These are phyloP conservation scores for Coffea canephora DNA, from an alignment of 257 asterid genomes.

Conservation along the genomic window DNA sequence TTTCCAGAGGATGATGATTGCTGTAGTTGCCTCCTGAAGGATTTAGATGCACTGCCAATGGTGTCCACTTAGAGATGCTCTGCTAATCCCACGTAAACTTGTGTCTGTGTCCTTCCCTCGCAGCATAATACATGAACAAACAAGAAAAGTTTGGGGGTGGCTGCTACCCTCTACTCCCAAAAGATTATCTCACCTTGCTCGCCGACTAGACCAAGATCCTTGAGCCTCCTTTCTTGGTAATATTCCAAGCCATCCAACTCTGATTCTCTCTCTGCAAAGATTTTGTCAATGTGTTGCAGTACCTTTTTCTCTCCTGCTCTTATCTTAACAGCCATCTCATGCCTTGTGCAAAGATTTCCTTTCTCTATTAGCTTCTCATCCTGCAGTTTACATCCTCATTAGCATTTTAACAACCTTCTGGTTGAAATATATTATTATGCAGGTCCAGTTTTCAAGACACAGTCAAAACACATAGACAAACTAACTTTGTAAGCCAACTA, in stretches of 20 bases:
- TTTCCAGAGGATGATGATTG: neutral
- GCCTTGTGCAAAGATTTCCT: slow-evolving; percentile 65
- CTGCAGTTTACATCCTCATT: slow-evolving; percentile 36
- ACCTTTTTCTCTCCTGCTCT: slow-evolving; percentile 89
- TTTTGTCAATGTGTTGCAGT: slow-evolving; percentile 65
- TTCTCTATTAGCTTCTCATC: slow-evolving; percentile 70
- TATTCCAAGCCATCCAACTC: slow-evolving; percentile 78
- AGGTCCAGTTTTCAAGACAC: neutral
- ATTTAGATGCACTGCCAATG: neutral
- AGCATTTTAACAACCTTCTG: neutral
- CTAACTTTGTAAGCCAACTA: neutral
- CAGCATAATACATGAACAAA: neutral
- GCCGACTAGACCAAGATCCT: slow-evolving; percentile 93
- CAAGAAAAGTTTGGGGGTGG: neutral
- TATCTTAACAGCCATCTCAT: slow-evolving; percentile 65
- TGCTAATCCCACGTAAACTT: neutral
- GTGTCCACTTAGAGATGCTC: neutral
- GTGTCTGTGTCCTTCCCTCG: neutral
- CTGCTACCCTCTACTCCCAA: slow-evolving; percentile 50
- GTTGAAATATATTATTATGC: neutral
- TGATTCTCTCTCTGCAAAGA: slow-evolving; percentile 64
- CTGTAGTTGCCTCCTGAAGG: neutral
- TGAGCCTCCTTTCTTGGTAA: slow-evolving; percentile 87
- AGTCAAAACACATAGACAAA: neutral
- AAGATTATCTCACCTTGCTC: slow-evolving; percentile 94